Percentiles rank a stretch among this genome's conserved stretches.
Conservation (phyloP, 129 eudicot species). For the Centella asiatica region DNA sequence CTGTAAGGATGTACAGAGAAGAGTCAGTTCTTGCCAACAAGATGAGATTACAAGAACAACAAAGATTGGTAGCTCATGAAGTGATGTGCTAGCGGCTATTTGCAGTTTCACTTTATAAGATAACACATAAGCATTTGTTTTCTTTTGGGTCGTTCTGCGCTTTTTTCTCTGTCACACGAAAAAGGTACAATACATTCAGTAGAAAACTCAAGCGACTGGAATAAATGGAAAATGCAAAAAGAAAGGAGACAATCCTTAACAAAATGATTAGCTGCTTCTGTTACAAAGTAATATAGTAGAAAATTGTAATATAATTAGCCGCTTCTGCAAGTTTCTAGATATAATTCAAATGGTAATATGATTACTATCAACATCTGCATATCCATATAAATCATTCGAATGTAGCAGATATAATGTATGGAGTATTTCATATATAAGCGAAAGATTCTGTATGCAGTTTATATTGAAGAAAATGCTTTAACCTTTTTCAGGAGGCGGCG, state of each 20-base stretch:
- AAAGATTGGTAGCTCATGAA: too few species aligned
- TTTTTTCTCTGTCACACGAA: slow-evolving; percentile 51
- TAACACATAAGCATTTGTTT: slow-evolving; percentile 66
- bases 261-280: background rate
- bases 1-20: slow-evolving; percentile 17
- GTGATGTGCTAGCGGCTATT: background rate
- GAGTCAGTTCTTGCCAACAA: slow-evolving; percentile 2
- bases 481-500: slow-evolving; percentile 62
- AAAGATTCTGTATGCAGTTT: background rate
- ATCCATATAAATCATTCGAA: background rate
- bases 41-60: background rate
- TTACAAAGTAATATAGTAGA: background rate
- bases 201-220: background rate
- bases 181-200: background rate
- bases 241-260: background rate
- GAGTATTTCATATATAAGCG: slow-evolving; percentile 1
- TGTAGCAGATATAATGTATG: background rate
- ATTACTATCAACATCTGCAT: background rate
- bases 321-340: background rate
- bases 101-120: slow-evolving; percentile 42
- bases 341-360: background rate
- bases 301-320: background rate
- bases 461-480: background rate
- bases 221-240: background rate
- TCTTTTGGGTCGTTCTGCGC: slow-evolving; percentile 34